Evolutionary conservation across 2,329 filamentous ascomycete genomes (phyloP).

Genomic region (Exophiala sp.): DNA sequence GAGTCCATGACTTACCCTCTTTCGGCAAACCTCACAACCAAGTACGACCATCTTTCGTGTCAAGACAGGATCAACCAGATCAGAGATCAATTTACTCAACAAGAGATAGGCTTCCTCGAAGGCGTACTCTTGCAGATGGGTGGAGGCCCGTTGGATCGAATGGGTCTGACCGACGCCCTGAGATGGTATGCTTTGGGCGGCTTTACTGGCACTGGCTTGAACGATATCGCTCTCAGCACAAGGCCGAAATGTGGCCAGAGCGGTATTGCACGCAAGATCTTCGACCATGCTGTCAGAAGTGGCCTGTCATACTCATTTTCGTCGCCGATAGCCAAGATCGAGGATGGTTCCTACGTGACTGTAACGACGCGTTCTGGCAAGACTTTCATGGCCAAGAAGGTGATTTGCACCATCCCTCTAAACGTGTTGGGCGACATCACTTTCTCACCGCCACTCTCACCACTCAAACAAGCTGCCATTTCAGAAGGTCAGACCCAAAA

Average conservation of each 20-base stretch:
- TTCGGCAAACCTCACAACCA: constrained; percentile 34
- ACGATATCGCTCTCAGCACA: constrained; percentile 39
- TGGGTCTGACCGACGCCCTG: not conserved
- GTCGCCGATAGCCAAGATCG: constrained; percentile 36
- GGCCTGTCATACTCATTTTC: constrained; percentile 41
- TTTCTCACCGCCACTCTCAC: constrained; percentile 40
- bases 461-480: constrained; percentile 36
- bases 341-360: constrained; percentile 32
- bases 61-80: not conserved
- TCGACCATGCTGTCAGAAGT: constrained; percentile 37
- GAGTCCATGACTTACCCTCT: constrained; percentile 41
- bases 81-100: not conserved
- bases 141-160: not conserved
- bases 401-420: constrained; percentile 44
- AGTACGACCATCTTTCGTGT: constrained; percentile 25
- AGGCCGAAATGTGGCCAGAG: constrained; percentile 45
- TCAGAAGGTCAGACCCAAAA: constrained; percentile 44
- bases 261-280: constrained; percentile 44
- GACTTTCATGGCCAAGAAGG: constrained; percentile 30
- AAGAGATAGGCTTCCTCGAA: not conserved
- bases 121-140: too few relatives aligned
- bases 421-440: constrained; percentile 42
- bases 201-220: not conserved
- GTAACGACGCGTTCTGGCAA: constrained; percentile 35
- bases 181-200: not conserved